Base-by-base conservation (phyloP, 164 flowering plant species). In the Buxus sempervirens region DNA sequence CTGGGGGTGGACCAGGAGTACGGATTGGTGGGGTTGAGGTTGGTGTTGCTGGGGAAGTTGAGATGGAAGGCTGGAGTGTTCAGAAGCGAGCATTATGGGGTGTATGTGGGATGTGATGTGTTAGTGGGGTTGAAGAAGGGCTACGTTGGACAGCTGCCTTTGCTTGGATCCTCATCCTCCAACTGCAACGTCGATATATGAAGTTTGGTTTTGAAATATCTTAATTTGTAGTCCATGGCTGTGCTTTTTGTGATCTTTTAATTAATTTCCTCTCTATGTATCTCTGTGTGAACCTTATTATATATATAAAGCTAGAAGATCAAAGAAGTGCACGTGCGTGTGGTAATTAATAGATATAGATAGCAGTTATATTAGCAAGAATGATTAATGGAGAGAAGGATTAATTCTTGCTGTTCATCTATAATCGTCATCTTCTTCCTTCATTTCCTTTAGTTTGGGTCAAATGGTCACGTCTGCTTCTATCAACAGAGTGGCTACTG, bases 61-160 rank as follows among this genome's bases (percentile, higher is more conserved):
- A 84, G 85, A 60, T 93, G 85, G 82, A 89, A 83, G 62, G 88
- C 83, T 4, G 98, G 90, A 1, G 78, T 76, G 0, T 72, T 86
- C 6, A 82, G 24, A 77, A 82, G 80, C 16, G 75, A 62, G 54
- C 78, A 62, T 24, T 78, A 84, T 64, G 82, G 84, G 24, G 51
- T 93, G 9, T 77, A 81, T 62, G 91, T 88, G 32, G 82, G 61
- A 53, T 93, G 98, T 65, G 96, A 93, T 70, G 66, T 90, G 64
- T 54, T 86, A 78, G 78, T 90, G 21, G 88, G 96, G 12, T 68
- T 87, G 72, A 86, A 78, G 82, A 78, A 63, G 48, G 90, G 91
- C 14, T 53, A 76, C 42, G 68, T 67, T 20, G 91, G 91, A 48
- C 91, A 79, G 49, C 83, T 81, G 6, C 94, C 98, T 51, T 53